Base-by-base conservation (phyloP, 2,329 filamentous ascomycete genomes). In the Trichoderma sp. region DNA sequence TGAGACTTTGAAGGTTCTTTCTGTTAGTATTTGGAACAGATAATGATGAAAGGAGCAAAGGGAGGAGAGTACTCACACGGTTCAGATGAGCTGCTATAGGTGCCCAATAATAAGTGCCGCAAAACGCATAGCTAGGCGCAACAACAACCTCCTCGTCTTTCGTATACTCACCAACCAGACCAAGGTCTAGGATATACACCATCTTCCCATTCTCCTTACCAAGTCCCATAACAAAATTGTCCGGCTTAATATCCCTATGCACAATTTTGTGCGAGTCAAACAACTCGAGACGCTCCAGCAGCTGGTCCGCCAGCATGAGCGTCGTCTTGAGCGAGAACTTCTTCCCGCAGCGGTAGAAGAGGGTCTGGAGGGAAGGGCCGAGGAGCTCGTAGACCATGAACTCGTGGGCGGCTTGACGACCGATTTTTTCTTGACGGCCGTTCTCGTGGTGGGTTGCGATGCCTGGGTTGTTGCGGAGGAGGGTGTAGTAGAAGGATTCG, bases 281-380 rank as follows among this genome's bases (percentile, higher is more conserved):
- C 7, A 75, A 63, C 41, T 79, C 45, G 29, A 79, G 74, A 16
- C 78, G 77, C 11, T 74, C 73, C 6, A 80, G 77, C 12, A 76
- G 62, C 75, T 80, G 77, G 27, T 80, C 78, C 11, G 76, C 78
- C 1, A 80, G 62, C 7, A 80, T 76, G 38, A 80, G 79, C 9
- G 78, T 66, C 6, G 79, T 80, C 76, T 80, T 80, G 62, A 79
- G 77, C 5, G 78, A 79, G 56, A 80, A 78, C 3, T 35, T 18
- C 7, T 71, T 62, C 63, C 62, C 68, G 74, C 78, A 80, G 63
- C 75, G 78, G 50, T 77, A 76, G 74, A 79, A 93, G 27, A 94
- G 87, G 81, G 93, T 92, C 84, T 93, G 91, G 82, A 94, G 87
- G 78, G 89, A 92, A 63, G 92, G 92, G 75, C 92, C 92, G 75